phyloP scores from a whole-genome alignment of 768 basidiomycete species.

The Wakefieldia striispora region DNA sequence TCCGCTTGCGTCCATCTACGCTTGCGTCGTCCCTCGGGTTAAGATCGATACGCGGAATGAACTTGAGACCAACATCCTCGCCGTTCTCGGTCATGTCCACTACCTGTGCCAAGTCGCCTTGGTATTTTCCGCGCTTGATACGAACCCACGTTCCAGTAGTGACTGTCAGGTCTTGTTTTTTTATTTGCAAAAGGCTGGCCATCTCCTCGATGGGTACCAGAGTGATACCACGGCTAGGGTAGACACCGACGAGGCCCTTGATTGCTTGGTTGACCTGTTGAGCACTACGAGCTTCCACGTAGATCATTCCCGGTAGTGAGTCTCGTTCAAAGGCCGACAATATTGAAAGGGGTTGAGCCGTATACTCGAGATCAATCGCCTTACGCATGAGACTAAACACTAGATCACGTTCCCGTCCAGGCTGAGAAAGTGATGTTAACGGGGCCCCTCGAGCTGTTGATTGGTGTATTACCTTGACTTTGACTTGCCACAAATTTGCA shows the following conservation, averaged over 20 bases:
- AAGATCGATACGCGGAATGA: constrained; percentile 97
- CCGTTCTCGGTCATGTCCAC: constrained; percentile 91
- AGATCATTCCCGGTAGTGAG: constrained; percentile 92
- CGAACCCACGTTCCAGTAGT: constrained; percentile 93
- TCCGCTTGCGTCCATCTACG: constrained; percentile 72
- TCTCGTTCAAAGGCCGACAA: constrained; percentile 95
- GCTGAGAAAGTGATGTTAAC: constrained; percentile 41
- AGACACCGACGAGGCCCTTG: constrained; percentile 90
- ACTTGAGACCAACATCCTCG: constrained; percentile 89
- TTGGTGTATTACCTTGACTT: constrained; percentile 69
- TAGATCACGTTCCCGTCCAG: constrained; percentile 89
- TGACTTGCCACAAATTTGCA: constrained; percentile 92
- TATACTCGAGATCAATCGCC: constrained; percentile 79
- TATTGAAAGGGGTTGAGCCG: constrained; percentile 76
- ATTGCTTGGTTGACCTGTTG: constrained; percentile 84
- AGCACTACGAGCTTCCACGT: constrained; percentile 89
- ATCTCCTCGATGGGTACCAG: constrained; percentile 97
- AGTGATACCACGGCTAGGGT: constrained; percentile 73
- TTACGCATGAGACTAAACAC: constrained; percentile 95
- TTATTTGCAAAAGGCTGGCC: constrained; percentile 93
- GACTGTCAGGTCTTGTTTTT: constrained; percentile 87
- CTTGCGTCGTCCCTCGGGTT: constrained; percentile 80
- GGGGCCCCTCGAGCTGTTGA: background rate
- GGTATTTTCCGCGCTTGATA: constrained; percentile 89
- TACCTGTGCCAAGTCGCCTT: constrained; percentile 93